phyloP scores from a whole-genome alignment of 208 protist species.

The Naegleria fowleri region DNA sequence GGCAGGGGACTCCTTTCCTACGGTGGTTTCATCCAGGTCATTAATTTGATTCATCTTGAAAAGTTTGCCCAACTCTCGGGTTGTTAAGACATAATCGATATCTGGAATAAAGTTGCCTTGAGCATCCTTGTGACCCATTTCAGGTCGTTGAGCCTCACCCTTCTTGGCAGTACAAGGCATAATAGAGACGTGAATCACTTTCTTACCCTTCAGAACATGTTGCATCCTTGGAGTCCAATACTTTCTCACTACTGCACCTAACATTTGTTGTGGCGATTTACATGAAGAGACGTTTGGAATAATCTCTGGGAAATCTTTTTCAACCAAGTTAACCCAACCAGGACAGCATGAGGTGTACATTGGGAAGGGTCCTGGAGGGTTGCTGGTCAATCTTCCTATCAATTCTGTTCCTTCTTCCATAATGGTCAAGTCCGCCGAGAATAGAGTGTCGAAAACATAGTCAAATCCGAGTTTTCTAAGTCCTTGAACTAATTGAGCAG shows the following conservation, averaged over 20 bases:
- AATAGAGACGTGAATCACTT: conserved; percentile 85
- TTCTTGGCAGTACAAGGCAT: conserved; percentile 98
- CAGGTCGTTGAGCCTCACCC: conserved; percentile 87
- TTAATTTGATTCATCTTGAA: conserved; percentile 48
- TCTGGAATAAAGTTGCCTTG: conserved; percentile 45
- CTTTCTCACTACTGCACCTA: conserved; percentile 79
- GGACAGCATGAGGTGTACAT: conserved; percentile 86
- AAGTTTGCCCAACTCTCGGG: conserved; percentile 75
- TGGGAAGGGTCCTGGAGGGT: conserved; percentile 53
- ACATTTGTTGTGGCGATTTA: conserved; percentile 91
- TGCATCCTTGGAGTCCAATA: conserved; percentile 34
- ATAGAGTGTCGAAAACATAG: conserved; percentile 28
- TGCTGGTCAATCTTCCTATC: background rate
- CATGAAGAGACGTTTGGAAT: conserved; percentile 85
- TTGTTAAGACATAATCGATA: conserved; percentile 92
- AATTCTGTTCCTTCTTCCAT: conserved; percentile 28
- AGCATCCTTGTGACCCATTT: conserved; percentile 51
- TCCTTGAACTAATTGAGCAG: background rate
- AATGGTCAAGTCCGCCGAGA: conserved; percentile 24
- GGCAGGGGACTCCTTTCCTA: background rate
- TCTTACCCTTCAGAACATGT: background rate
- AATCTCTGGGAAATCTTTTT: conserved; percentile 84
- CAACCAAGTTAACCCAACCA: conserved; percentile 95
- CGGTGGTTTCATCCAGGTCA: background rate
- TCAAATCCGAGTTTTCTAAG: background rate